Conservation (phyloP, 495 filamentous ascomycete species). For the Podospora comata region DNA sequence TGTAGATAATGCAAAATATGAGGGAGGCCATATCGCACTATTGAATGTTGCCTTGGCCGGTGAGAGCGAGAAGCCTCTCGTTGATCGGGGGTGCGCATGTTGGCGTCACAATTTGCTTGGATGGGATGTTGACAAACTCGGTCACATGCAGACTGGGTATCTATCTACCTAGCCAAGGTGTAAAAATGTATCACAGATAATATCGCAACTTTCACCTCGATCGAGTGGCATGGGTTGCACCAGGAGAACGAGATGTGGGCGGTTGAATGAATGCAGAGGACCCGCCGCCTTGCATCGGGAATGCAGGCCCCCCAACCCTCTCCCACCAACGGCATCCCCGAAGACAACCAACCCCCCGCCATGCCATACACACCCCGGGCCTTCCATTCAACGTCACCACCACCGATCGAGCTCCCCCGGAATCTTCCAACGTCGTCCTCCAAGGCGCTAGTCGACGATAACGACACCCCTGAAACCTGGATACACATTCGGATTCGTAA, state of each 20-base stretch:
- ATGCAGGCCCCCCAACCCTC: not conserved
- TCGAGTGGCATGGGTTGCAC: too few species aligned
- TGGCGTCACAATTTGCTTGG: not conserved
- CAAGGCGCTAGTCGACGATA: too few species aligned
- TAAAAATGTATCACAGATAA: not conserved
- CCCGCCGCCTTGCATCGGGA: not conserved
- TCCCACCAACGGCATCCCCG: slow-evolving; percentile 10
- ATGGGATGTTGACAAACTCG: not conserved
- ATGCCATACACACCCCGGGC: not conserved
- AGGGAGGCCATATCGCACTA: not conserved
- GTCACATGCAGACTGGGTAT: not conserved
- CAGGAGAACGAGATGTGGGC: too few species aligned
- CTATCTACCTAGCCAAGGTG: not conserved
- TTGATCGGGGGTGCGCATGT: not conserved
- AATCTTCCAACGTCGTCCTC: too few species aligned
- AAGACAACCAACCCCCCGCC: not conserved
- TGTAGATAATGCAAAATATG: not conserved
- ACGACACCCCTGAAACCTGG: too few species aligned
- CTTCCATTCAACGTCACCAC: not conserved
- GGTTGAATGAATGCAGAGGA: not conserved
- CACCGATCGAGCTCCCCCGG: too few species aligned
- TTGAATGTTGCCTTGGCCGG: not conserved
- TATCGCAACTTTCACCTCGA: too few species aligned
- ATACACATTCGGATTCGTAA: too few species aligned
- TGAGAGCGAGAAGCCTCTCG: not conserved